Base-by-base conservation (phyloP, 1,284 basidiomycete genomes). In the Malassezia nana region DNA sequence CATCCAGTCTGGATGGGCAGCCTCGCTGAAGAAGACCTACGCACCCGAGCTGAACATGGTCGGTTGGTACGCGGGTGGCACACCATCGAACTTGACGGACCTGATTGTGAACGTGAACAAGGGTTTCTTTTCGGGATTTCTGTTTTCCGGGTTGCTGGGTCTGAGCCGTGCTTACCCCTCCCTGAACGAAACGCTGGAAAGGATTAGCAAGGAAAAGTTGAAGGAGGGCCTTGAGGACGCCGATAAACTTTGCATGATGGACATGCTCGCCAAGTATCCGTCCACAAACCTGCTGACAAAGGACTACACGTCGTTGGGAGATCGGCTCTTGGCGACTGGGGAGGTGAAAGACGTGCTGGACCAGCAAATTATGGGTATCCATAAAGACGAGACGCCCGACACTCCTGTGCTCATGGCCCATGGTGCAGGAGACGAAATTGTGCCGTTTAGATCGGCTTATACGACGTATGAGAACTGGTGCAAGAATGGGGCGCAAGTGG, bases 1-100 rank as follows among this genome's bases (percentile, higher is more conserved):
- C 0, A 60, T 63, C 32, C 57, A 63, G 3, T 59, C 62, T 8
- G 60, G 55, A 6, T 65, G 61, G 64, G 54, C 60, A 1, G 40
- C 42, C 5, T 53, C 40, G 13, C 41, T 69, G 13, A 44, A 59
- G 6, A 52, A 7, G 2, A 38, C 46, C n/a, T 65, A 69, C 20
- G 66, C 63, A 7, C 52, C 65, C n/a, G 55, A 58, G 20, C 47
- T 65, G 38, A 63, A 65, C 50, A 48, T 63, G 13, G 44, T 62
- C 10, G 66, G 63, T n/a, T 55, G 59, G 40, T 58, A 60, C 6
- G 50, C 62, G 31, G 69, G 69, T 16, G 69, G 69, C 12, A 58
- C 66, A 26, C 68, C 68, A 4, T 50, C 63, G 10, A 60, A 65
- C 42, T 16, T 30, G 26, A n/a, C 63, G 10, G 59, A 65, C 42